Evolutionary conservation across 345 rosid species (phyloP).

Genomic region (Pistacia integerrima): DNA sequence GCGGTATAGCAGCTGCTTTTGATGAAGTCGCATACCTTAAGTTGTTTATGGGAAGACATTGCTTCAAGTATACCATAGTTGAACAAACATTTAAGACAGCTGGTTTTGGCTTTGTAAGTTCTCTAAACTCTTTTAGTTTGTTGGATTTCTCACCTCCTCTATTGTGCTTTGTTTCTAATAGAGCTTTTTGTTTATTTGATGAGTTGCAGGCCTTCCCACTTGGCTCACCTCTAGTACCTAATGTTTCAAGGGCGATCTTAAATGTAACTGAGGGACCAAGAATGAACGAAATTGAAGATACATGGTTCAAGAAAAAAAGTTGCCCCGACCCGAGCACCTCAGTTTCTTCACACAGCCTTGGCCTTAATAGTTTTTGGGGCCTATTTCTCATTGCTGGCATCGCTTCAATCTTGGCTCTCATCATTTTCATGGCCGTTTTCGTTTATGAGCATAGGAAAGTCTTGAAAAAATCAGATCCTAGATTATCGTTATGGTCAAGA

Average conservation of each 20-base stretch:
- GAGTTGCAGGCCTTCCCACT: slow-evolving; percentile 38
- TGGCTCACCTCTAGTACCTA: slow-evolving; percentile 43
- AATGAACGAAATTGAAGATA: slow-evolving; percentile 29
- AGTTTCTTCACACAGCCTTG: slow-evolving; percentile 33
- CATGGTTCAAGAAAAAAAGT: slow-evolving; percentile 24
- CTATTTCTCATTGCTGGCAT: slow-evolving; percentile 37
- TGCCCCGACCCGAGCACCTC: slow-evolving; percentile 26
- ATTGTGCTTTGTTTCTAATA: background rate
- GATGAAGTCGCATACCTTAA: slow-evolving; percentile 39
- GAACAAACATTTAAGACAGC: slow-evolving; percentile 34
- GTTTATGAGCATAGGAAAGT: slow-evolving; percentile 8
- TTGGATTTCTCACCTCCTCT: background rate
- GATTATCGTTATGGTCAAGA: slow-evolving; percentile 27
- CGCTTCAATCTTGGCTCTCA: slow-evolving; percentile 29
- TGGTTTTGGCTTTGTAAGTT: slow-evolving; percentile 55
- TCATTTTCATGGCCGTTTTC: slow-evolving; percentile 24
- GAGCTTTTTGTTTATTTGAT: background rate
- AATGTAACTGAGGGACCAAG: slow-evolving; percentile 34
- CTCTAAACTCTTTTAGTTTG: background rate
- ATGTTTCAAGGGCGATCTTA: slow-evolving; percentile 47
- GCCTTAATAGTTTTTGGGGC: slow-evolving; percentile 45
- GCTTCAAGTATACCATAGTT: slow-evolving; percentile 37
- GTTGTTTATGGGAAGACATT: slow-evolving; percentile 38
- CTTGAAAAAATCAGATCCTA: slow-evolving; percentile 16
- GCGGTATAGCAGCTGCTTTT: slow-evolving; percentile 46